Evolutionary conservation across 2,329 filamentous ascomycete genomes (phyloP), one percentile per base, ranked within the genome.

Genomic region (Cercospora sesami): DNA sequence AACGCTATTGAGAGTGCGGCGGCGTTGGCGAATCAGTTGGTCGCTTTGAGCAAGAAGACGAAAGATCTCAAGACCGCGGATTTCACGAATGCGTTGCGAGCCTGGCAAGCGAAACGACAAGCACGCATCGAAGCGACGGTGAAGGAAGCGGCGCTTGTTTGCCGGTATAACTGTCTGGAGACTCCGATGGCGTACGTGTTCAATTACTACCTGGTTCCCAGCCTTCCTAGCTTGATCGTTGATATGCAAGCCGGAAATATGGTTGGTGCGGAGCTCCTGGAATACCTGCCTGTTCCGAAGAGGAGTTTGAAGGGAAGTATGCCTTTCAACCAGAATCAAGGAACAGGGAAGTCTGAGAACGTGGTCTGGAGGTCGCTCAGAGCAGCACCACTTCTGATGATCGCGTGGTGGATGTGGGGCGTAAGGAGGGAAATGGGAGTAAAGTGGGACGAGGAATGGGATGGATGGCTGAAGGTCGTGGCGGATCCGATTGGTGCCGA

Each of bases 211-310:
- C 21, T 68, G 3, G 33, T 73, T 4, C 66, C 68, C 3, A 33
- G 60, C 0, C 14, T 66, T 2, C 64, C 61, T 3, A 71, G 70
- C 21, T 58, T 70, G 12, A 18, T 69, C 10, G 57, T 67, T 5
- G 63, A 71, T 21, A 53, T 72, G n/a, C 59, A 59, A 18, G 65
- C 66, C 3, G 68, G 72, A 14, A 65, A 60, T 4, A 45, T 70
- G 1, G 48, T 73, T 14, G 71, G 70, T 68, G 76, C 77, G 4
- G 73, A 75, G 18, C 69, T 66, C 21, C 61, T 79, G 2, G 75
- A 79, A 12, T 75, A 67, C 55, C 69, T 80, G 0, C 75, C 77
- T n/a, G 61, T 67, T 2, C 78, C 78, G 26, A 63, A 71, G 26
- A 63, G 71, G 23, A 65, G 68, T 5, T 53, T 74, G 65, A 69